Evolutionary conservation across 2,329 filamentous ascomycete species (phyloP), one percentile per base, ranked within the genome.

Genomic region (Cladosporium colombiae): DNA sequence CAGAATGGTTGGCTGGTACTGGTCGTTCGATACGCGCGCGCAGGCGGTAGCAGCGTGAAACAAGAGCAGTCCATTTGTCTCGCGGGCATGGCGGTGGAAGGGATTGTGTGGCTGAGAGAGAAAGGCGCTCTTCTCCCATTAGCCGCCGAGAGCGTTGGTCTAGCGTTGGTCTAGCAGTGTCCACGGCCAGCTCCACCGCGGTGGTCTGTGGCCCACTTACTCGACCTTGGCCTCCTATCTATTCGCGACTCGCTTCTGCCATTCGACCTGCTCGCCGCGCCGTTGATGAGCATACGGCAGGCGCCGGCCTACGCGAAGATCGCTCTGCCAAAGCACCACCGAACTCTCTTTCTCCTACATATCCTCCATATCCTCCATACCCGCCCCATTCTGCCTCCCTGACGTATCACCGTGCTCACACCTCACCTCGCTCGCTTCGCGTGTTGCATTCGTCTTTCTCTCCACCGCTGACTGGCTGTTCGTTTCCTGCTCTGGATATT

Each of bases 211-310:
- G 40, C 25, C 6, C 16, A 25, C 10, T 21, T 52, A 25, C 46
- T 49, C 40, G 33, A 44, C 60, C 40, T 62, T 62, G 60, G 60
- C 60, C 61, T 63, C 61, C 61, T 63, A 46, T 59, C 21, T 56
- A 63, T 14, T 16, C 23, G 61, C 61, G 35, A 63, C 61, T 55
- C 61, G 50, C 59, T 50, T 52, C 44, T 8, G 7, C 61, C 50
- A 63, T 63, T 63, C 37, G 61, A 37, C 31, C 8, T 31, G 50
- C 61, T 33, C 50, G 61, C 21, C 50, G 44, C 33, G 61, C 61
- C 61, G 61, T 63, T 63, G 49, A 21, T 63, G 44, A 63, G 29
- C 55, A 23, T 49, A 21, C 60, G 60, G 61, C 61, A 56, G 61
- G 61, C 50, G 50, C 61, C 61, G 61, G 50, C 61, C 61, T 52